Percentiles rank a stretch among this genome's conserved stretches.
These are phyloP conservation scores for Phytopythium boreale DNA, from an alignment of 352 stramenopile species.

Conservation along the genomic window DNA sequence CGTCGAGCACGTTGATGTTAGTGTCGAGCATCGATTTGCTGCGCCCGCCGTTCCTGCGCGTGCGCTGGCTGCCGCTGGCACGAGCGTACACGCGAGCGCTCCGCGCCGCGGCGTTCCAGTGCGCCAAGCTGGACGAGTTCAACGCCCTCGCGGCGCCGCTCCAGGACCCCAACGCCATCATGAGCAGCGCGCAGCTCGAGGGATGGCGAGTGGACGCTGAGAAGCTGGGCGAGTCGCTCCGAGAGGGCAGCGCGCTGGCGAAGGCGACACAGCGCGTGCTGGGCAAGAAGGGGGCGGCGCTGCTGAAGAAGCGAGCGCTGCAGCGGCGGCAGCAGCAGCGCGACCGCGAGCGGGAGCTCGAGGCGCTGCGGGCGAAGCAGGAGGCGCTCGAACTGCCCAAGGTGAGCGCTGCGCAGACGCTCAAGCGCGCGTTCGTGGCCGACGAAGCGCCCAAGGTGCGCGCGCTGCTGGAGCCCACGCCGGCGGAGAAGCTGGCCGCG, in stretches of 20 bases:
- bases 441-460: slow-evolving; percentile 50
- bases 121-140: slow-evolving; percentile 60
- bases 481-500: slow-evolving; percentile 39
- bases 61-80: slow-evolving; percentile 45
- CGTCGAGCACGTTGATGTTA: slow-evolving; percentile 22
- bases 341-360: slow-evolving; percentile 48
- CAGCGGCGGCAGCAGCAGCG: slow-evolving; percentile 46
- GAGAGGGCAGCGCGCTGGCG: slow-evolving; percentile 21
- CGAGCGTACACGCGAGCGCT: slow-evolving; percentile 50
- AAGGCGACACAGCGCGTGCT: slow-evolving; percentile 37
- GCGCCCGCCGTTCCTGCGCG: slow-evolving; percentile 43
- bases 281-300: slow-evolving; percentile 37
- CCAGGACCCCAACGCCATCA: slow-evolving; percentile 35
- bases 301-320: slow-evolving; percentile 36
- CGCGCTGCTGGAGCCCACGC: slow-evolving; percentile 50
- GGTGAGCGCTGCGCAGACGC: slow-evolving; percentile 34
- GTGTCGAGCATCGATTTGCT: slow-evolving; percentile 49
- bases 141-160: slow-evolving; percentile 49
- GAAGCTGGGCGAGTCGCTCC: slow-evolving; percentile 26
- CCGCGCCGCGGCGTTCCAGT: slow-evolving; percentile 35
- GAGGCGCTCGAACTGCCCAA: slow-evolving; percentile 33
- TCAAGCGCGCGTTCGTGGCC: slow-evolving; percentile 47
- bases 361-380: slow-evolving; percentile 39
- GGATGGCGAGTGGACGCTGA: slow-evolving; percentile 47
- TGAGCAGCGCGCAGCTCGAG: slow-evolving; percentile 52